Percentiles rank a stretch among this genome's conserved stretches.
phyloP scores from a whole-genome alignment of 2,329 filamentous ascomycete genomes.

The Chaetothyriales sp. region DNA sequence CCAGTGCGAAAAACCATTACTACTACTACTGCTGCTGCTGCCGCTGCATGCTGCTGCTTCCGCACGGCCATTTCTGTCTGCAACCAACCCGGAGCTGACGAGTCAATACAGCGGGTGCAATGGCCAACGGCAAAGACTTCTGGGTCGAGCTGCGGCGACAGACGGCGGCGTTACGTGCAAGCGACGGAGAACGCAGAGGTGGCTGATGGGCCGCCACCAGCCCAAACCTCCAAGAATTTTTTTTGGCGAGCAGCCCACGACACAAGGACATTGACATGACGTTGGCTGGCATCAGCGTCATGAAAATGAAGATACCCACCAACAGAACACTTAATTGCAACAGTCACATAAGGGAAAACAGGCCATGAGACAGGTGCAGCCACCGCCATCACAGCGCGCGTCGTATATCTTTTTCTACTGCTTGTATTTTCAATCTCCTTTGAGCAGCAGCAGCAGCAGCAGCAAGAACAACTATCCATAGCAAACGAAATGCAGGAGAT shows the following conservation, averaged over 20 bases:
- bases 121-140: slow-evolving; percentile 36
- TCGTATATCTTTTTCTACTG: background rate
- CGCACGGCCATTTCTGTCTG: background rate
- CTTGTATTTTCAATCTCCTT: too few species aligned
- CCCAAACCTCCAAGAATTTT: background rate
- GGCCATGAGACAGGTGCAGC: background rate
- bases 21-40: background rate
- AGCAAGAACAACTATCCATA: too few species aligned
- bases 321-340: background rate
- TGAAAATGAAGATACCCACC: background rate
- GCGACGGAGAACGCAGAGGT: slow-evolving; percentile 14
- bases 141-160: slow-evolving; percentile 36
- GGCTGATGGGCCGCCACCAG: background rate
- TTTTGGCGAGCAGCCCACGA: background rate
- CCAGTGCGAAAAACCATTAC: too few species aligned
- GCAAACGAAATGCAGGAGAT: too few species aligned
- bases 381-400: background rate
- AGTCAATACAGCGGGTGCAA: slow-evolving; percentile 26
- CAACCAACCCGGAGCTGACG: background rate
- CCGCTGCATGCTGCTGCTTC: slow-evolving; percentile 5
- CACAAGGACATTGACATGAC: background rate
- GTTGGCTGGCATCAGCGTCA: background rate
- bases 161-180: slow-evolving; percentile 25
- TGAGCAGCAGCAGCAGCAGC: too few species aligned
- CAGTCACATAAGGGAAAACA: background rate